These are phyloP conservation scores for Allantophomopsis cytisporea DNA, from an alignment of 2,329 filamentous ascomycete genomes.

Conservation along the genomic window DNA sequence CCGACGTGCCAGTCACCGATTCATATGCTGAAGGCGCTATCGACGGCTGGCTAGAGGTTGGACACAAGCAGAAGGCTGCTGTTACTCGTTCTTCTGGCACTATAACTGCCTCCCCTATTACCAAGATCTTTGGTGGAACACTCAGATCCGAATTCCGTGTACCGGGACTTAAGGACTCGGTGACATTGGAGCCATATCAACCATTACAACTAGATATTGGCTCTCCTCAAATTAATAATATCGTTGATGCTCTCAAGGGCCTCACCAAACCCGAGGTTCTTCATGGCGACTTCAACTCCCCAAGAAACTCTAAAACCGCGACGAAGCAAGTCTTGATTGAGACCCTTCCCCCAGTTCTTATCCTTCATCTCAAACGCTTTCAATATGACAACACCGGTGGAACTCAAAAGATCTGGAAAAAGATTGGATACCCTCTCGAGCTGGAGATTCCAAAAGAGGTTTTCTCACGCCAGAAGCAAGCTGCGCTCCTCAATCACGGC, in stretches of 20 bases:
- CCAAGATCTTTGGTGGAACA: constrained; percentile 87
- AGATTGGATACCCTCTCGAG: constrained; percentile 87
- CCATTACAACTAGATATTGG: constrained; percentile 92
- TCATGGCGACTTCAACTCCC: constrained; percentile 71
- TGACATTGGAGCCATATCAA: constrained; percentile 88
- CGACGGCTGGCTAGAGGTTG: constrained; percentile 88
- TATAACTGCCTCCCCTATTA: constrained; percentile 67
- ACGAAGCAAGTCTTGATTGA: constrained; percentile 96
- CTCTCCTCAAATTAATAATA: constrained; percentile 73
- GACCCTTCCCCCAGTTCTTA: constrained; percentile 77
- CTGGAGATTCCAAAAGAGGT: constrained; percentile 87
- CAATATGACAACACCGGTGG: constrained; percentile 82
- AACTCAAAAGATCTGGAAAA: constrained; percentile 98
- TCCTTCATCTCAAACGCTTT: constrained; percentile 93
- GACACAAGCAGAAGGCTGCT: constrained; percentile 76
- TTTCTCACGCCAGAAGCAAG: constrained; percentile 63
- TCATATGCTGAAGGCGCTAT: constrained; percentile 22
- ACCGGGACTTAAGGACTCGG: constrained; percentile 75
- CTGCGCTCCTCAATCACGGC: constrained; percentile 48
- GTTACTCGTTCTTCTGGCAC: constrained; percentile 77
- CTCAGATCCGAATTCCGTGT: constrained; percentile 81
- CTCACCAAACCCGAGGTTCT: constrained; percentile 75
- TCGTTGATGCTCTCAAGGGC: constrained; percentile 77
- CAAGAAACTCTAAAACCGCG: constrained; percentile 64
- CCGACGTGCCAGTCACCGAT: constrained; percentile 29